These are phyloP conservation scores for Russula vinacea DNA, from an alignment of 768 basidiomycete species.

Conservation along the genomic window DNA sequence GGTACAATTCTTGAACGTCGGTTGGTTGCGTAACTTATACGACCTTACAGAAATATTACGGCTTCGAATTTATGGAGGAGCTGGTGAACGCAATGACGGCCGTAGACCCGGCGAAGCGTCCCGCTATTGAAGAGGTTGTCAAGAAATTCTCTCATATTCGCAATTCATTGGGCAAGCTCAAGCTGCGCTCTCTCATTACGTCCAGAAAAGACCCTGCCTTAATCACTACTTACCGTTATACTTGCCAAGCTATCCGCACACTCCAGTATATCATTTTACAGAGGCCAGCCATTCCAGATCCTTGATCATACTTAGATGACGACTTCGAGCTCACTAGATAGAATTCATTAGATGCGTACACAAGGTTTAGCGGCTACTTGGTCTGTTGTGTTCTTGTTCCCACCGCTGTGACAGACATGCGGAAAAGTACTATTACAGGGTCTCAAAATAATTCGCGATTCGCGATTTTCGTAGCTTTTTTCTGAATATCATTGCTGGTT, in stretches of 20 bases:
- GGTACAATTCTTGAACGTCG: slow-evolving; percentile 31
- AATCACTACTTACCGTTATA: slow-evolving; percentile 1
- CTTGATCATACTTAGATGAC: background rate
- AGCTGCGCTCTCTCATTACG: slow-evolving; percentile 8
- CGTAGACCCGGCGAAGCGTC: background rate
- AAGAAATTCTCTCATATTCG: slow-evolving; percentile 2
- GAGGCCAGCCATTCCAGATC: background rate
- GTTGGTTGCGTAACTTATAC: background rate
- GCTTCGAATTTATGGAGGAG: slow-evolving; percentile 32
- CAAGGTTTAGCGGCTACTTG: background rate
- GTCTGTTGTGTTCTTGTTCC: too few relatives aligned
- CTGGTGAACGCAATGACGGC: slow-evolving; percentile 26
- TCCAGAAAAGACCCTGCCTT: background rate
- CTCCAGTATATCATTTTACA: background rate
- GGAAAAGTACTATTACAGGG: too few relatives aligned
- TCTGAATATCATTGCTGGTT: too few relatives aligned
- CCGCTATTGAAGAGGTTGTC: background rate
- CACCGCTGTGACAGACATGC: too few relatives aligned
- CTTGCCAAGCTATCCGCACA: background rate
- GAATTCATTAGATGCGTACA: background rate
- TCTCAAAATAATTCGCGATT: too few relatives aligned
- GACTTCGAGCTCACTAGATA: background rate
- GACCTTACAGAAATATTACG: slow-evolving; percentile 28
- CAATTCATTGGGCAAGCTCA: background rate
- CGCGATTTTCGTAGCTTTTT: too few relatives aligned